Evolutionary conservation across 208 protist genomes (phyloP).

Genomic region (Trypanosoma lewisi): DNA sequence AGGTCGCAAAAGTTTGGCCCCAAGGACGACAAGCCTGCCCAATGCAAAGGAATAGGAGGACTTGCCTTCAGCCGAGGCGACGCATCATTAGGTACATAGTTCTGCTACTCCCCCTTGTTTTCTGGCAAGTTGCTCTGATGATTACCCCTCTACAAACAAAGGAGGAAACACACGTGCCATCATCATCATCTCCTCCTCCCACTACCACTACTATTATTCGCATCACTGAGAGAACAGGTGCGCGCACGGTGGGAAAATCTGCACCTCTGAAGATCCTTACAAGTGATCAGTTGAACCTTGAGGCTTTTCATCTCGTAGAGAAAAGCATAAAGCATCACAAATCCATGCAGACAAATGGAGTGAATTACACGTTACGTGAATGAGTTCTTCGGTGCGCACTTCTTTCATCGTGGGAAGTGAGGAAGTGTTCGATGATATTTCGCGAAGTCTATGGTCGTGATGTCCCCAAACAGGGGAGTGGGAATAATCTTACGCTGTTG

Average conservation of each 20-base stretch:
- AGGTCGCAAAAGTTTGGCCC: too few relatives aligned
- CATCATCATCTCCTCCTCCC: neutral
- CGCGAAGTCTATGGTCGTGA: neutral
- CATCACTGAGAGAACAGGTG: neutral
- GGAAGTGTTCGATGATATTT: neutral
- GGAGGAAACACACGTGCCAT: neutral
- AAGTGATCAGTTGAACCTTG: neutral
- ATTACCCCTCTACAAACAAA: neutral
- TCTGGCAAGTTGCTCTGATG: neutral
- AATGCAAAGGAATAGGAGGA: neutral
- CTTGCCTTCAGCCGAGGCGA: neutral
- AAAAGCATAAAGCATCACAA: neutral
- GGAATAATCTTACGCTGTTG: neutral
- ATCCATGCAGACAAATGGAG: neutral
- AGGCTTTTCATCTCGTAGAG: slow-evolving; percentile 2
- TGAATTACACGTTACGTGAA: neutral
- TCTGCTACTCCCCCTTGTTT: neutral
- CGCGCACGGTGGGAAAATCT: neutral
- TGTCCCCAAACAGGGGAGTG: neutral
- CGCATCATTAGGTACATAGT: neutral
- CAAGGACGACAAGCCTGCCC: too few relatives aligned
- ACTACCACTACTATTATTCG: neutral
- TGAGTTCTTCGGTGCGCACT: slow-evolving; percentile 9
- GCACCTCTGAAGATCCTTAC: neutral
- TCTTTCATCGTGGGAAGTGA: neutral